Conservation (phyloP, 2,329 filamentous ascomycete species). For the Claviceps pusilla region DNA sequence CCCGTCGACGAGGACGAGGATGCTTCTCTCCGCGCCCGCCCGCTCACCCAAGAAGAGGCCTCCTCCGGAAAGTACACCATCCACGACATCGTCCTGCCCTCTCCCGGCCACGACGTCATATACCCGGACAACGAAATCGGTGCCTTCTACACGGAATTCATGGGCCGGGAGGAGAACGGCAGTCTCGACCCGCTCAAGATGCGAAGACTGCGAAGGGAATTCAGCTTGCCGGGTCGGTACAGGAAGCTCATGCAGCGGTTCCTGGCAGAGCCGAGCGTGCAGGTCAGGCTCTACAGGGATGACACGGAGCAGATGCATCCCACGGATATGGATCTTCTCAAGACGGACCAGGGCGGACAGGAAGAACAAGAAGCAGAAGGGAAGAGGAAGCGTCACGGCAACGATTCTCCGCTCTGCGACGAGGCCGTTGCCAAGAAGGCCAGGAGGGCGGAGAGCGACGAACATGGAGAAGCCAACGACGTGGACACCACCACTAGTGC, state of each 20-base stretch:
- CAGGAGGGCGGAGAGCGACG: slow-evolving; percentile 3
- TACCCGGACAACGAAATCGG: slow-evolving; percentile 77
- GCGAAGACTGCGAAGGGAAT: slow-evolving; percentile 72
- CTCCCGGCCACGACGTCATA: slow-evolving; percentile 78
- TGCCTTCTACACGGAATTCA: slow-evolving; percentile 73
- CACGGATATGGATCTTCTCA: slow-evolving; percentile 65
- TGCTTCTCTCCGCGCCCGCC: slow-evolving; percentile 43
- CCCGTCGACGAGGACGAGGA: slow-evolving; percentile 28
- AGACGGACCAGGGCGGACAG: slow-evolving; percentile 15
- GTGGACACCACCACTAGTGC: not conserved
- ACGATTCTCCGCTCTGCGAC: not conserved
- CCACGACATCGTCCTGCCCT: slow-evolving; percentile 78
- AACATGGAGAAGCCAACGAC: not conserved
- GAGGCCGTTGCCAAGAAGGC: slow-evolving; percentile 4
- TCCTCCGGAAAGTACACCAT: slow-evolving; percentile 62
- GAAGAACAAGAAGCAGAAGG: slow-evolving; percentile 2
- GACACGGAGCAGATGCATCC: slow-evolving; percentile 73
- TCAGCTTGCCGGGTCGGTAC: slow-evolving; percentile 79
- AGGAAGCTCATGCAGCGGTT: slow-evolving; percentile 68
- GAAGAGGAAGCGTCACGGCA: slow-evolving; percentile 9
- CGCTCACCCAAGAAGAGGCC: slow-evolving; percentile 64
- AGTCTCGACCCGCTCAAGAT: slow-evolving; percentile 70
- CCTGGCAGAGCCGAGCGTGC: slow-evolving; percentile 46
- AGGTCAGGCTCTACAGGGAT: slow-evolving; percentile 54
- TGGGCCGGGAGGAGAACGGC: slow-evolving; percentile 66